Evolutionary conservation across 805 yeast species (phyloP).

Genomic region (Teunomyces lycoperdinae): DNA sequence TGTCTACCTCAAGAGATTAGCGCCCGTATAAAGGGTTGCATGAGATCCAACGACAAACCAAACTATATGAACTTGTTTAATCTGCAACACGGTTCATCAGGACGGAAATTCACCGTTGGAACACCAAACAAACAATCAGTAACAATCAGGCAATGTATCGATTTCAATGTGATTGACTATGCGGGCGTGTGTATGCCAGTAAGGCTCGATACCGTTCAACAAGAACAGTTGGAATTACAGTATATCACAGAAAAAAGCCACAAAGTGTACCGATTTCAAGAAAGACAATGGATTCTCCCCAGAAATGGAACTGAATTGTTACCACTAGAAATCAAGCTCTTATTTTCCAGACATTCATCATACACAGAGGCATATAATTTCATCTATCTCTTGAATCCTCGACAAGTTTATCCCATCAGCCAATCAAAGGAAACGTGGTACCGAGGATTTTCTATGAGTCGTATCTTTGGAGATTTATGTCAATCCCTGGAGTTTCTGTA

Average conservation of each 20-base stretch:
- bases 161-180: slow-evolving; percentile 34
- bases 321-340: slow-evolving; percentile 33
- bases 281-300: slow-evolving; percentile 28
- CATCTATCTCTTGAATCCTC: slow-evolving; percentile 33
- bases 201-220: slow-evolving; percentile 12
- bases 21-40: background rate
- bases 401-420: slow-evolving; percentile 44
- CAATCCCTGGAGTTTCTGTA: slow-evolving; percentile 8
- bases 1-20: slow-evolving; percentile 6
- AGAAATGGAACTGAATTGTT: slow-evolving; percentile 24
- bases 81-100: background rate
- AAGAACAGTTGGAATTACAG: slow-evolving; percentile 14
- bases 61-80: background rate
- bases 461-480: slow-evolving; percentile 41
- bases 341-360: slow-evolving; percentile 49
- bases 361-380: slow-evolving; percentile 38
- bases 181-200: slow-evolving; percentile 29
- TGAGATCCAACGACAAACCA: background rate
- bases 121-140: slow-evolving; percentile 14
- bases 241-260: slow-evolving; percentile 19
- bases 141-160: slow-evolving; percentile 33
- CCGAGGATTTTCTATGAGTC: slow-evolving; percentile 35
- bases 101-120: slow-evolving; percentile 1
- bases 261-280: slow-evolving; percentile 20
- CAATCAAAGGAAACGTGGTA: slow-evolving; percentile 32